Conservation (phyloP, 768 basidiomycete species). For the Glaciozyma martinii region DNA sequence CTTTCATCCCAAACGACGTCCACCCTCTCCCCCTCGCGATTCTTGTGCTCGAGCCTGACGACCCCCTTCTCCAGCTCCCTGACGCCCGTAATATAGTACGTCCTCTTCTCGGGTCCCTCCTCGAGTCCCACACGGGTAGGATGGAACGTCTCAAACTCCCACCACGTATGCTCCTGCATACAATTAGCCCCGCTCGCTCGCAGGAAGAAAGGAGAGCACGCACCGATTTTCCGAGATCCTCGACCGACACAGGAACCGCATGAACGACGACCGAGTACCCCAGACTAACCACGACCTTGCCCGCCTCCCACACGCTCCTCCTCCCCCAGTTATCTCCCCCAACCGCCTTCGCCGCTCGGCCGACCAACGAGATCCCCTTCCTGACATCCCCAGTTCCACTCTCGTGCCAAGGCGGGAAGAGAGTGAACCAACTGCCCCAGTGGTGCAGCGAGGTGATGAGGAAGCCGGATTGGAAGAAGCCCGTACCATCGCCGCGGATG, state of each 20-base stretch:
- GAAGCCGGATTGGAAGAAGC: constrained; percentile 33
- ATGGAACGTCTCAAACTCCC: constrained; percentile 32
- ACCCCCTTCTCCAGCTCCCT: constrained; percentile 18
- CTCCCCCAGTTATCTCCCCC: constrained; percentile 32
- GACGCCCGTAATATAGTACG: constrained; percentile 28
- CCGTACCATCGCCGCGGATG: constrained; percentile 30
- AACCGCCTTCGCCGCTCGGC: constrained; percentile 23
- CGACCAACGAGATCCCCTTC: constrained; percentile 25
- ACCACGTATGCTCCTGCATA: constrained; percentile 30
- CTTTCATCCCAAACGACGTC: constrained; percentile 27
- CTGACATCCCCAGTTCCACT: constrained; percentile 26
- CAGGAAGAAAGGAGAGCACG: not conserved
- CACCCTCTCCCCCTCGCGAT: constrained; percentile 25
- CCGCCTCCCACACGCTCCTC: constrained; percentile 26
- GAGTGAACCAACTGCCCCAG: constrained; percentile 31
- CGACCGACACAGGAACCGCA: constrained; percentile 1
- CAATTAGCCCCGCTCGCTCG: not conserved
- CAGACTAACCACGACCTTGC: constrained; percentile 23
- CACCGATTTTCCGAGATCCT: constrained; percentile 23
- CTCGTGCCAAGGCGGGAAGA: constrained; percentile 32
- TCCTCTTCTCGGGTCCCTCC: constrained; percentile 24
- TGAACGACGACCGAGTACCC: constrained; percentile 26
- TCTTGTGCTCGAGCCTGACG: constrained; percentile 28
- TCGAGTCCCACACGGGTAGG: constrained; percentile 14
- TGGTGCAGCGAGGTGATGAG: constrained; percentile 30